Evolutionary conservation across 371 early-diverging fungal species (phyloP), one percentile per base, ranked within the genome.

Genomic region (Enterospora canceri): DNA sequence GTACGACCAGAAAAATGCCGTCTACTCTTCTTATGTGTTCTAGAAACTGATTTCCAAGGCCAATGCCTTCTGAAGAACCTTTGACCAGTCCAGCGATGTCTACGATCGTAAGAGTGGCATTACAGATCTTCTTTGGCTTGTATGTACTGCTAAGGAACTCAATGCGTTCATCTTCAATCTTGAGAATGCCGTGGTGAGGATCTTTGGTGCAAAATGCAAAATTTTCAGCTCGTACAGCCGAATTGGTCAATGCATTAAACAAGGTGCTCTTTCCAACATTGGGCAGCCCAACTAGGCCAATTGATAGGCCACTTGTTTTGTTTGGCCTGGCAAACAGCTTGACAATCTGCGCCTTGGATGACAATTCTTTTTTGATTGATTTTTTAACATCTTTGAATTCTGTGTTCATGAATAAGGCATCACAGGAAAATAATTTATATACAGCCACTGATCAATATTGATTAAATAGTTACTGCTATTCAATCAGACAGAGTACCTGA

Each of bases 81-180:
- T 90, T 89, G 48, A 96, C 92, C 34, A 98, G 84, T 32, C 98
- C 97, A 35, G 98, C 98, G 82, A 98, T 98, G 79, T 98, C 97
- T 69, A 89, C 89, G 49, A 95, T 88, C 1, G 89, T 88, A 67
- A 98, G 82, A 69, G 73, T 83, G 26, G 85, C 82, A 8, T 83
- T 83, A 19, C 79, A 73, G 19, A 29, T 53, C 32, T 74, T 77
- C 24, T 76, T 74, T 16, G 81, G 78, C 4, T 67, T 68, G 31
- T 72, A 79, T 23, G 78, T 60, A 8, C 58, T 23, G 40, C 29
- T 59, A 16, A 79, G 60, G 49, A 56, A 34, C 15, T 67, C 68
- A 12, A 76, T 40, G 48, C 79, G 55, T 3, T 54, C 51, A 51
- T 79, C 78, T n/a, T 67, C 32, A 31, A 81, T 73, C 55, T 64